phyloP scores from a whole-genome alignment of 2,329 filamentous ascomycete genomes.

The Calonectria henricotiae region DNA sequence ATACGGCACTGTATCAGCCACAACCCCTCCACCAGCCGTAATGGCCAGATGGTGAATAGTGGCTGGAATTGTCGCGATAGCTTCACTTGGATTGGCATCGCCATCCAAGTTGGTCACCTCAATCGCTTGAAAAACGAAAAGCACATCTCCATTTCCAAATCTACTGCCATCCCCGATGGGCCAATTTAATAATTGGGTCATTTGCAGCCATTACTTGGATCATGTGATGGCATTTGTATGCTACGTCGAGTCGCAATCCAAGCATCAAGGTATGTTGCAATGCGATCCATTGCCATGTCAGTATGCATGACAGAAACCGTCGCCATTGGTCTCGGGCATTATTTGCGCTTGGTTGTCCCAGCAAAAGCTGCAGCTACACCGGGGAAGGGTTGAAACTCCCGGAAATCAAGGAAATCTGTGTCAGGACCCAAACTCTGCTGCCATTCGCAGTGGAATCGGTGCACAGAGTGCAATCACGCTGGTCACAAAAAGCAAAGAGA shows the following conservation, averaged over 20 bases:
- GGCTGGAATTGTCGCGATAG: slow-evolving; percentile 24
- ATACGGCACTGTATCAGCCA: slow-evolving; percentile 17
- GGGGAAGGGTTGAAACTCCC: slow-evolving; percentile 21
- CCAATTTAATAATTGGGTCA: background rate
- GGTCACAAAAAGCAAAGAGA: slow-evolving; percentile 23
- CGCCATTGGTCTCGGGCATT: slow-evolving; percentile 8
- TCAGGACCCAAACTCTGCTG: background rate
- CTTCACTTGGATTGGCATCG: slow-evolving; percentile 24
- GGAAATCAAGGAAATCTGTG: slow-evolving; percentile 18
- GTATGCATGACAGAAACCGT: background rate
- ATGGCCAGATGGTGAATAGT: background rate
- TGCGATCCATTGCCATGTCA: slow-evolving; percentile 1
- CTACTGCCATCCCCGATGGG: background rate
- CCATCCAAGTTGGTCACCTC: background rate
- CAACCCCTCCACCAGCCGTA: background rate
- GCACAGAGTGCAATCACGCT: slow-evolving; percentile 6
- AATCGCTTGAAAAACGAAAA: background rate
- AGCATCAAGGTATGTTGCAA: background rate
- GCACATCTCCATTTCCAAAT: too few relatives aligned
- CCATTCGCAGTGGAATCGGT: slow-evolving; percentile 13
- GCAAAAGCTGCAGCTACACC: slow-evolving; percentile 1
- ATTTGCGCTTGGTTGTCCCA: slow-evolving; percentile 14
- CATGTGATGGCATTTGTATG: background rate
- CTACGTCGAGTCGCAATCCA: background rate
- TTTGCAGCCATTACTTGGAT: background rate